Evolutionary conservation across 768 basidiomycete genomes (phyloP).

Genomic region (Coprinopsis marcescibilis): DNA sequence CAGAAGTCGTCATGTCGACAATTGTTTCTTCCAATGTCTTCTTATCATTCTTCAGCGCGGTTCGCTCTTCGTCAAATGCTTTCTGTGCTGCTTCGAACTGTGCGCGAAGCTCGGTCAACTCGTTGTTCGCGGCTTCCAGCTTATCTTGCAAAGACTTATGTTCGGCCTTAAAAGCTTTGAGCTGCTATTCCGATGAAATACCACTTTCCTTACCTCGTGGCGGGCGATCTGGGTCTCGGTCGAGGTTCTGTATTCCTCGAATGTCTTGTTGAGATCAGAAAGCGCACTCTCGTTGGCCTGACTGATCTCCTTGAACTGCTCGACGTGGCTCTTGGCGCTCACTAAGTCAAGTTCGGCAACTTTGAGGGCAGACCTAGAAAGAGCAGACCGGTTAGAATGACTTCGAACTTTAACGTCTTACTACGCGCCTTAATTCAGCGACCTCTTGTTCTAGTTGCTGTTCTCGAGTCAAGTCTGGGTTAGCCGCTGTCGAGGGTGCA

Average conservation of each 20-base stretch:
- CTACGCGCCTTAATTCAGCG: slow-evolving; percentile 69
- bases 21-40: slow-evolving; percentile 79
- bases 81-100: slow-evolving; percentile 57
- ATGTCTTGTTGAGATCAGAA: slow-evolving; percentile 58
- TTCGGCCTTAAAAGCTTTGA: slow-evolving; percentile 45
- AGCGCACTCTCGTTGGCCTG: slow-evolving; percentile 78
- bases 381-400: background rate
- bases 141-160: slow-evolving; percentile 58
- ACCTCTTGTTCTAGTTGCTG: slow-evolving; percentile 81
- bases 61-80: slow-evolving; percentile 62
- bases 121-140: slow-evolving; percentile 46
- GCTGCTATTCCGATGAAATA: background rate
- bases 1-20: slow-evolving; percentile 71
- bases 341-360: slow-evolving; percentile 73
- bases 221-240: slow-evolving; percentile 64
- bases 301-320: slow-evolving; percentile 85
- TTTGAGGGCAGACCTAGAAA: slow-evolving; percentile 64
- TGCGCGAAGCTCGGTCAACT: slow-evolving; percentile 41
- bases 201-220: slow-evolving; percentile 50
- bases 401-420: background rate
- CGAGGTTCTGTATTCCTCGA: slow-evolving; percentile 73
- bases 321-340: slow-evolving; percentile 62
- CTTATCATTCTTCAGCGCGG: slow-evolving; percentile 73
- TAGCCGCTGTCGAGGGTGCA: slow-evolving; percentile 26
- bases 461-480: slow-evolving; percentile 49